These are phyloP conservation scores for Blepharisma stoltei DNA, from an alignment of 73 alveolate genomes.

Conservation along the genomic window DNA sequence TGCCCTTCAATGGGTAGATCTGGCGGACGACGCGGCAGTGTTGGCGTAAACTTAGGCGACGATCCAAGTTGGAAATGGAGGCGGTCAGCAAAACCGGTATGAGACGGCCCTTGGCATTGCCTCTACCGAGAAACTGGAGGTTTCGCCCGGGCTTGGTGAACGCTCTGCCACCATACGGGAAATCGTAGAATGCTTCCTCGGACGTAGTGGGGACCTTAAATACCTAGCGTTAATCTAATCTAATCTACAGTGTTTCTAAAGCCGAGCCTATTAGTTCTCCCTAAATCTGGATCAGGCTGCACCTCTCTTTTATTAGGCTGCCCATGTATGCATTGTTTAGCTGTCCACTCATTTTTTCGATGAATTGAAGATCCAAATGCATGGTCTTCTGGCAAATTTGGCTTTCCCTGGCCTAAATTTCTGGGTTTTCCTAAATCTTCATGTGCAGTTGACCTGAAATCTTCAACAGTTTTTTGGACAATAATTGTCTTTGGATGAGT, in stretches of 20 bases:
- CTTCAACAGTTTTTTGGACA: slow-evolving; percentile 79
- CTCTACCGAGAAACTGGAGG: too few species aligned
- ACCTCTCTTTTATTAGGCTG: slow-evolving; percentile 66
- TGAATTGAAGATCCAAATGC: slow-evolving; percentile 65
- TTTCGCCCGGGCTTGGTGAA: too few species aligned
- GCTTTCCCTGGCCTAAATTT: slow-evolving; percentile 69
- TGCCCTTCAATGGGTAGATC: too few species aligned
- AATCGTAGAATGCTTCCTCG: too few species aligned
- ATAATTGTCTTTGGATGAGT: slow-evolving; percentile 75
- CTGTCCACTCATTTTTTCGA: slow-evolving; percentile 73
- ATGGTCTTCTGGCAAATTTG: slow-evolving; percentile 45
- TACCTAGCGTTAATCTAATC: too few species aligned
- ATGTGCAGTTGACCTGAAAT: slow-evolving; percentile 63
- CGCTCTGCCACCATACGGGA: too few species aligned
- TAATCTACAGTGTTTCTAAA: slow-evolving; percentile 61
- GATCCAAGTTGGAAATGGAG: too few species aligned
- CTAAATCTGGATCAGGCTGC: slow-evolving; percentile 84
- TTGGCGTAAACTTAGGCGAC: too few species aligned
- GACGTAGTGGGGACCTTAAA: too few species aligned
- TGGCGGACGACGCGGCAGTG: too few species aligned
- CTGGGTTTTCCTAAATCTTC: slow-evolving; percentile 81
- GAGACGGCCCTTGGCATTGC: too few species aligned
- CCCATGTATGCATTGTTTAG: slow-evolving; percentile 81
- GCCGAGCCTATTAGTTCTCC: slow-evolving; percentile 62
- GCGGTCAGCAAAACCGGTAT: too few species aligned